Conservation (phyloP, 2,329 filamentous ascomycete genomes). For the Lasiodiplodia citricola region DNA sequence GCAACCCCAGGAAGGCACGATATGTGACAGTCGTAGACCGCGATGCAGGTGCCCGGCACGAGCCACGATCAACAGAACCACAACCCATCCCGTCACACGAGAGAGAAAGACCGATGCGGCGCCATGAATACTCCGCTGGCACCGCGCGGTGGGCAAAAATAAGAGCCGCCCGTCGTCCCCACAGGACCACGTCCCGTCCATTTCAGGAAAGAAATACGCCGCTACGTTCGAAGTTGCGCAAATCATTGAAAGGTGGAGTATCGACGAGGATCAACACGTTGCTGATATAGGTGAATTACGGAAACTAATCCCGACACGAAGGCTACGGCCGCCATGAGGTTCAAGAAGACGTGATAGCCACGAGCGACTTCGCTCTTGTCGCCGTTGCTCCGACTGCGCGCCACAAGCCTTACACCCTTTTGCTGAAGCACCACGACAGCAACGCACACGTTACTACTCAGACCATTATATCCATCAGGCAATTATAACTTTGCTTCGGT, state of each 20-base stretch:
- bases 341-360: neutral
- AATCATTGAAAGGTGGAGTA: neutral
- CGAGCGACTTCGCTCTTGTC: neutral
- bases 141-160: neutral
- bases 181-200: neutral
- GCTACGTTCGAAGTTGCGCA: constrained; percentile 18
- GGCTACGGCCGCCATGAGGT: no score
- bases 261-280: constrained; percentile 2
- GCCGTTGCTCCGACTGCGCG: neutral
- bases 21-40: neutral
- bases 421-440: no score
- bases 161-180: neutral
- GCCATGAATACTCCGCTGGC: neutral
- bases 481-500: no score
- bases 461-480: no score
- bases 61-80: neutral
- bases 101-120: neutral
- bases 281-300: neutral
- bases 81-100: neutral
- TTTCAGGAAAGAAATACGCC: constrained; percentile 9
- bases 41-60: neutral
- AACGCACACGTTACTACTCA: no score
- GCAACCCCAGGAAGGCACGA: neutral
- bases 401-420: no score
- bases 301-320: neutral